Base-by-base conservation (phyloP, 2,329 filamentous ascomycete genomes). In the Talaromyces islandicus region DNA sequence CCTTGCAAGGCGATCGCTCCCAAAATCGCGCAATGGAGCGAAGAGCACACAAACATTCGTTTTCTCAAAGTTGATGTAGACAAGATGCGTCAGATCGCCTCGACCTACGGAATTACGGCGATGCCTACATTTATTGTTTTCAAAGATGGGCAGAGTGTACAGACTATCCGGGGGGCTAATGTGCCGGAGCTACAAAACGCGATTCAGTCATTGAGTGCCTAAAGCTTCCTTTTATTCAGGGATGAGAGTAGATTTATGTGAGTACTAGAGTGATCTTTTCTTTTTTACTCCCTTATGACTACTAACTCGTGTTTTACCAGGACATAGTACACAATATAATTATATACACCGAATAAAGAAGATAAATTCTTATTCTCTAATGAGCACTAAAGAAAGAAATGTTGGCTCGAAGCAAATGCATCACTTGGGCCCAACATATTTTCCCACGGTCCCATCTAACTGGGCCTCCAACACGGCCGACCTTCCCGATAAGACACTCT, bases 1-100 rank as follows among this genome's bases (percentile, higher is more conserved):
- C 89, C 91, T 69, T 96, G 92, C 83, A 89, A 91, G 68, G 82
- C 85, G 64, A 92, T 97, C 68, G 80, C 80, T 14, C 78, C 79
- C 64, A 85, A 83, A 81, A 84, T 82, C 68, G 81, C 81, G 1
- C 82, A 62, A 24, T 75, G 84, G 58, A 82, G 81, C 61, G 75
- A 79, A 57, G 75, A 77, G 52, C 80, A 84, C 67, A 66, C 73
- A 25, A 77, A 79, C 60, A 71, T 84, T 24, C 76, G 77, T 29
- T 84, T 85, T 67, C 74, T 77, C 64, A 83, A 84, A 73, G 78
- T 84, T 32, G 79, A 85, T 60, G 82, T 84, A 14, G 82, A 85
- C 65, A 77, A 77, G 54, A 76, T 81, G 63, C 73, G 77, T 46
- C 76, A 79, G 43, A 74, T 84, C 7, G 80, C 82, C 17, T 68